A percentile compares a stretch with the other conserved stretches of the same genome.
phyloP scores from a whole-genome alignment of 768 basidiomycete genomes.

The Clitopilus hobsonii region DNA sequence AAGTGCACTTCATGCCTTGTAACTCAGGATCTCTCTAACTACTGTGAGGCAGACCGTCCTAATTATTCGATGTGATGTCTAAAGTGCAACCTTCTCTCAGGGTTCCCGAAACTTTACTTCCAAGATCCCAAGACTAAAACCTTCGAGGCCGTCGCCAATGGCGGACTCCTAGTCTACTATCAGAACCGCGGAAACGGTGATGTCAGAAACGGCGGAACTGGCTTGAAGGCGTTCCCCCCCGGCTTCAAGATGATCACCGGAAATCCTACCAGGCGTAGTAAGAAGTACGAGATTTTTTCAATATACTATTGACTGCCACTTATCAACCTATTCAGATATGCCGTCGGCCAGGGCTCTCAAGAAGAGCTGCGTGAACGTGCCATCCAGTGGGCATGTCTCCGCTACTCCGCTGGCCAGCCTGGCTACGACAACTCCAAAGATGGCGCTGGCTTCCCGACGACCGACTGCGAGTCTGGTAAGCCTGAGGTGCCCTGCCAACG shows the following conservation, averaged over 20 bases:
- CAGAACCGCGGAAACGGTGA: slow-evolving; percentile 36
- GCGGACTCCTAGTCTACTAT: slow-evolving; percentile 38
- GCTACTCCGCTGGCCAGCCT: slow-evolving; percentile 25
- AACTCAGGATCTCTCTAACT: slow-evolving; percentile 33
- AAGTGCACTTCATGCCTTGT: slow-evolving; percentile 34
- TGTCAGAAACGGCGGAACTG: slow-evolving; percentile 30
- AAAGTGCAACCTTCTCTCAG: slow-evolving; percentile 16
- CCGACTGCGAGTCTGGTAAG: slow-evolving; percentile 33
- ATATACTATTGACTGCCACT: neutral
- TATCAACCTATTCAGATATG: slow-evolving; percentile 18
- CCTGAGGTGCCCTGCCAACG: neutral
- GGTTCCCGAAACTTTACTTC: slow-evolving; percentile 39
- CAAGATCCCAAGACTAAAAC: slow-evolving; percentile 29
- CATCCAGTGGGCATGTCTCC: slow-evolving; percentile 34
- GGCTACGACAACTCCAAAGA: slow-evolving; percentile 24
- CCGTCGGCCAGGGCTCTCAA: slow-evolving; percentile 27
- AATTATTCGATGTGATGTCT: neutral
- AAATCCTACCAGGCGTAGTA: slow-evolving; percentile 27
- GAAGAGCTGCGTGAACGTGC: slow-evolving; percentile 35
- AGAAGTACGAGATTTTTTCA: slow-evolving; percentile 25
- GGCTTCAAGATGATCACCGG: slow-evolving; percentile 42
- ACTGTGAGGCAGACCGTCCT: slow-evolving; percentile 22
- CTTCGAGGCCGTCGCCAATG: slow-evolving; percentile 33
- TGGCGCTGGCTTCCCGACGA: slow-evolving; percentile 33
- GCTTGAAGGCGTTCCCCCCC: slow-evolving; percentile 37